phyloP scores from a whole-genome alignment of 352 stramenopile genomes.

The Albugo laibachii region DNA sequence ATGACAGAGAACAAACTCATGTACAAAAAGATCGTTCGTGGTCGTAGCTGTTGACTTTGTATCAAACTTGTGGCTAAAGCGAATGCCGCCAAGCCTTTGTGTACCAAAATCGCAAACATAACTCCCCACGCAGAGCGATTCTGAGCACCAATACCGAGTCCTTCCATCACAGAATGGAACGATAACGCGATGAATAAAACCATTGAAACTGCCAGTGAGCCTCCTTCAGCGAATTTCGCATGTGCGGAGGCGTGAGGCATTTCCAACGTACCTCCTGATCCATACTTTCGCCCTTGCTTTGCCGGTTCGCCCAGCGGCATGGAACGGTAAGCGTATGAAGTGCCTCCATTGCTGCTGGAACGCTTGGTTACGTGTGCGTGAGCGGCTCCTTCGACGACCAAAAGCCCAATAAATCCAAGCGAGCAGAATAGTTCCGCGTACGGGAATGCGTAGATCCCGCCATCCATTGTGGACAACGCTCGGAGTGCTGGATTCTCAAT shows the following conservation, averaged over 20 bases:
- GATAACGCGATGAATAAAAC: conserved; percentile 58
- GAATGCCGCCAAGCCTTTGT: conserved; percentile 61
- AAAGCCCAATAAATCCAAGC: conserved; percentile 36
- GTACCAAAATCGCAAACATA: conserved; percentile 53
- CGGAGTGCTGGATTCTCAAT: conserved; percentile 46
- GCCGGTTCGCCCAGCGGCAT: too few species aligned
- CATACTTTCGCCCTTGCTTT: too few species aligned
- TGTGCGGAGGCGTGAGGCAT: conserved; percentile 4
- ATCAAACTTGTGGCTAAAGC: conserved; percentile 43
- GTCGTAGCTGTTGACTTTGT: conserved; percentile 26
- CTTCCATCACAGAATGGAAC: conserved; percentile 66
- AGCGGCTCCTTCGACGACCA: conserved; percentile 44
- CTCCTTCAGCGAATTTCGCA: conserved; percentile 5
- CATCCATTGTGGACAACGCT: conserved; percentile 40
- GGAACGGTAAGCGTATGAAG: too few species aligned
- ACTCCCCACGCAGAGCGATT: conserved; percentile 48
- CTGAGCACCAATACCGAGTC: conserved; percentile 52
- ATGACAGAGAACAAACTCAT: conserved; percentile 36
- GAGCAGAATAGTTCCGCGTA: conserved; percentile 70
- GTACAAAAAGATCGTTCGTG: conserved; percentile 18
- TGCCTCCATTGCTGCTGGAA: neutral
- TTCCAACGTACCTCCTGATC: too few species aligned
- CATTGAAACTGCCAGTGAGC: conserved; percentile 38
- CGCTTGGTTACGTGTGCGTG: conserved; percentile 22
- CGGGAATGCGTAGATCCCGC: conserved; percentile 39